Evolutionary conservation across 768 basidiomycete species (phyloP), one percentile per base, ranked within the genome.

Genomic region (Mycena venus): DNA sequence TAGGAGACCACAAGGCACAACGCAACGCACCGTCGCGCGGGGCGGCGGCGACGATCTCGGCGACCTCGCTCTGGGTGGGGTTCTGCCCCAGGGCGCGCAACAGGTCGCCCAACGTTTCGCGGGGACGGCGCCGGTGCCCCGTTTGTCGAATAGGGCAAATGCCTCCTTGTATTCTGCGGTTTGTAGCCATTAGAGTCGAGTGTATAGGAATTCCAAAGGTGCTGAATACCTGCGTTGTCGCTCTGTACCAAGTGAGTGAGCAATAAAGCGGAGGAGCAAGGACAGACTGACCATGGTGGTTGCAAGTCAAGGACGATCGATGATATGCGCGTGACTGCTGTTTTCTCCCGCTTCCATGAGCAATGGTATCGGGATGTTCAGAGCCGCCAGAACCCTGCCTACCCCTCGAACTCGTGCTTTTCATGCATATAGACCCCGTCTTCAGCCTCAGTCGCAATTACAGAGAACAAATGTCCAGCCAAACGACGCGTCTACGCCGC

Each of bases 21-120:
- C 31, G 23, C 15, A 58, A 66, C 84, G 64, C 76, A 95, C 96
- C 94, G 70, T 97, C 95, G 70, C 91, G 86, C 19, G 95, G 95
- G 3, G 95, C 92, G 17, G 85, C 82, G 6, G 87, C 85, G 32
- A 95, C 90, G 75, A 99, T 92, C 23, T 96, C 94, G 11, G 91
- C 90, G 5, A 99, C 97, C 84, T 99, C 97, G n/a, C 95, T 93
- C 83, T 99, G 98, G 0, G 98, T 99, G n/a, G 98, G 98, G 82
- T 99, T 99, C 86, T 99, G 98, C 3, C 98, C 98, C 4, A 99
- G 87, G 0, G 96, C 96, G 53, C 98, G 91, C 19, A 99, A 86
- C 12, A 99, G 90, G 83, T 99, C 98, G 11, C 98, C 98, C 1
- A 99, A 86, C 0, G 93, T 93, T 74, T 97, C 95, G 4, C 94